A percentile compares a stretch with the other conserved stretches of the same genome.
Conservation (phyloP, 192 early-diverging fungal genomes). For the Gryganskiella cystojenkinii region DNA sequence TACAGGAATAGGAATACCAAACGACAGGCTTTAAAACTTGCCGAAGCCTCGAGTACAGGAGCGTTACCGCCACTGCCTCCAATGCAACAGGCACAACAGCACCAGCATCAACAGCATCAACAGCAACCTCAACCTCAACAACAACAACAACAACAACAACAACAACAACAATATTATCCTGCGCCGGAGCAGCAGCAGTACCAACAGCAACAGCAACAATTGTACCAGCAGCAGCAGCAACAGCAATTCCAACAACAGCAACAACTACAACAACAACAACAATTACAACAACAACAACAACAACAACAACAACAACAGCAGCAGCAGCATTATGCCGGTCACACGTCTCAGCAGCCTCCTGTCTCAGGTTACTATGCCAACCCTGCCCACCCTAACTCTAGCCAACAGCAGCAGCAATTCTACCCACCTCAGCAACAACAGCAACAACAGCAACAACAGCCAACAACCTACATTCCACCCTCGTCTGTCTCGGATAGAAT, state of each 20-base stretch:
- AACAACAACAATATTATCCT: not conserved
- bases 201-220: not conserved
- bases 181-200: slow-evolving; percentile 1
- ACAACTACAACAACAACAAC: slow-evolving; percentile 17
- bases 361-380: slow-evolving; percentile 10
- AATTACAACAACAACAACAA: not conserved
- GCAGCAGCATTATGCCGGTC: slow-evolving; percentile 2
- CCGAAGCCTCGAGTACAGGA: not conserved
- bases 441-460: slow-evolving; percentile 4
- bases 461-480: slow-evolving; percentile 1
- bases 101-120: slow-evolving; percentile 9
- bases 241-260: not conserved
- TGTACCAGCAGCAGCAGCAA: not conserved
- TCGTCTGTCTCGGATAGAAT: not conserved
- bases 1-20: slow-evolving; percentile 12
- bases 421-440: slow-evolving; percentile 3
- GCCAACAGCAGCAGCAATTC: slow-evolving; percentile 12
- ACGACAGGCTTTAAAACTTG: not conserved
- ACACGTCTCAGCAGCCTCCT: slow-evolving; percentile 1
- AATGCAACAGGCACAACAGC: slow-evolving; percentile 12
- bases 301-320: slow-evolving; percentile 17
- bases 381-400: not conserved
- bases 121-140: not conserved
- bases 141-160: not conserved
- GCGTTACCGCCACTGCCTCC: not conserved